These are phyloP conservation scores for Curvularia lunata DNA, from an alignment of 2,329 filamentous ascomycete species.

Conservation along the genomic window DNA sequence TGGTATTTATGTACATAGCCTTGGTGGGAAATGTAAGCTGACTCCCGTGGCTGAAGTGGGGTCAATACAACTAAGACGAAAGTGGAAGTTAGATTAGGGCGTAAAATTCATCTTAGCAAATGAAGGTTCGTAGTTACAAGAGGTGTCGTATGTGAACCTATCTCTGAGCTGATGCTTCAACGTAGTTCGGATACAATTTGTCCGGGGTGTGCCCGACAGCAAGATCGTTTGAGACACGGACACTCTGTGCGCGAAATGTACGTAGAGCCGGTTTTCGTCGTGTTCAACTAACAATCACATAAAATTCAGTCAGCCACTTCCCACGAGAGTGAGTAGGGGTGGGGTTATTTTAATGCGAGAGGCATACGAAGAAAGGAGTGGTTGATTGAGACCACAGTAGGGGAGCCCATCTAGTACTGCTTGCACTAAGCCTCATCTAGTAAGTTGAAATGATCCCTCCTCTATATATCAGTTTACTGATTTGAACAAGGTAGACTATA, in stretches of 20 bases:
- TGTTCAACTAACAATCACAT: not conserved
- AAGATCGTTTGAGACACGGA: not conserved
- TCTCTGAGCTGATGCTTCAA: not conserved
- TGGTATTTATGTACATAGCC: constrained; percentile 2
- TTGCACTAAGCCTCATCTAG: not conserved
- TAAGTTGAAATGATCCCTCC: not conserved
- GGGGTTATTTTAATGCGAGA: not conserved
- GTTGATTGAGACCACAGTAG: not conserved
- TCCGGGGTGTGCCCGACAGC: not conserved
- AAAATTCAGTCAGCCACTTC: not conserved
- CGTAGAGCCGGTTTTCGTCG: not conserved
- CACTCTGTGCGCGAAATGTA: not conserved
- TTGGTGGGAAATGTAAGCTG: not conserved
- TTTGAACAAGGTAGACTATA: too few species aligned
- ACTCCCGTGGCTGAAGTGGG: constrained; percentile 3
- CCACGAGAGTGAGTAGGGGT: not conserved
- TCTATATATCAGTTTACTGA: too few species aligned
- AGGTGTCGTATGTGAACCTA: not conserved
- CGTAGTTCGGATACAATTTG: not conserved
- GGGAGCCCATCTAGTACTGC: not conserved
- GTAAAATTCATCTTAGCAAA: not conserved
- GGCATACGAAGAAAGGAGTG: not conserved
- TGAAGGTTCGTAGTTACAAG: not conserved
- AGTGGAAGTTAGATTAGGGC: not conserved
- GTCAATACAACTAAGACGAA: not conserved